Evolutionary conservation across 192 early-diverging fungal species (phyloP).

Genomic region (Allomyces arbusculus): DNA sequence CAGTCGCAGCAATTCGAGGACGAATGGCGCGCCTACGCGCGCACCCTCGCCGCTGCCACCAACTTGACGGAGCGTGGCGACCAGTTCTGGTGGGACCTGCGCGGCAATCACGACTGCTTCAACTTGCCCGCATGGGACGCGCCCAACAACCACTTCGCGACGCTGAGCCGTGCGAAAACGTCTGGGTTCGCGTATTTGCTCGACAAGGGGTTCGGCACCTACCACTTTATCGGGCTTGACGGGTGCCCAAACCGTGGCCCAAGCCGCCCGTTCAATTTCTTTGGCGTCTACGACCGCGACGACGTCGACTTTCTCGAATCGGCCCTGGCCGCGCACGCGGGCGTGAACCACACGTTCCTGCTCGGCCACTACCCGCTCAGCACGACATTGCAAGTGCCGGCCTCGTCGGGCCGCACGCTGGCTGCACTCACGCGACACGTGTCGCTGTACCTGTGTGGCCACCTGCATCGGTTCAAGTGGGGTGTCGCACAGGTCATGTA

Average conservation of each 20-base stretch:
- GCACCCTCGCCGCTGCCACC: slow-evolving; percentile 28
- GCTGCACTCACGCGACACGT: slow-evolving; percentile 8
- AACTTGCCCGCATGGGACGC: slow-evolving; percentile 42
- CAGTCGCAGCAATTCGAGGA: slow-evolving; percentile 48
- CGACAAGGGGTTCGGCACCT: slow-evolving; percentile 47
- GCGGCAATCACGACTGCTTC: slow-evolving; percentile 94
- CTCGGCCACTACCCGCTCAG: slow-evolving; percentile 15
- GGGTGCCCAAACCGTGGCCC: slow-evolving; percentile 55
- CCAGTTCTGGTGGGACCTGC: slow-evolving; percentile 57
- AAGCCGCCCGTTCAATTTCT: slow-evolving; percentile 72
- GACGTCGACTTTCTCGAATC: slow-evolving; percentile 51
- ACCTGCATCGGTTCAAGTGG: slow-evolving; percentile 33
- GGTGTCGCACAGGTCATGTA: slow-evolving; percentile 33
- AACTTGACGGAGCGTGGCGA: slow-evolving; percentile 25
- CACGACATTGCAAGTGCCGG: background rate
- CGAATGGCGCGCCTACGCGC: slow-evolving; percentile 62
- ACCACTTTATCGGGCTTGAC: slow-evolving; percentile 66
- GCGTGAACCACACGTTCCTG: slow-evolving; percentile 44
- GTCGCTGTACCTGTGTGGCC: slow-evolving; percentile 68
- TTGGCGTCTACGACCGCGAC: slow-evolving; percentile 51
- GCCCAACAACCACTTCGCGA: slow-evolving; percentile 35
- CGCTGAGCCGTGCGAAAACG: slow-evolving; percentile 24
- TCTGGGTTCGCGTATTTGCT: slow-evolving; percentile 34
- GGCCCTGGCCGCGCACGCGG: slow-evolving; percentile 17
- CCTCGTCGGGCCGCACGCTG: slow-evolving; percentile 13